phyloP scores from a whole-genome alignment of 163 green algal species.

The Scenedesmus sp. region DNA sequence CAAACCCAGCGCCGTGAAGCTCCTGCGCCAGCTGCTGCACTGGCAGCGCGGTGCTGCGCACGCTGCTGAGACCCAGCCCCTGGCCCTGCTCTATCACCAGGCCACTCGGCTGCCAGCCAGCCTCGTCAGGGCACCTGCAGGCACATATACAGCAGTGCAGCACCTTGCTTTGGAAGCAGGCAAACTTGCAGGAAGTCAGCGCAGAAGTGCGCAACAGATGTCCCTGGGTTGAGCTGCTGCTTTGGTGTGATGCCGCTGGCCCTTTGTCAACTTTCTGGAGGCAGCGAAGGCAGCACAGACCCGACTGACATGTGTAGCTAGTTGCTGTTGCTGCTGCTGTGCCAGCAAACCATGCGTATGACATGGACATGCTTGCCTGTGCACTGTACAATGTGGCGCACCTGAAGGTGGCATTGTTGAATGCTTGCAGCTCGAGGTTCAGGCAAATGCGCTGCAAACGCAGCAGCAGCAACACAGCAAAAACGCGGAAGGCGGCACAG shows the following conservation, averaged over 20 bases:
- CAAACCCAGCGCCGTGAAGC: conserved; percentile 50
- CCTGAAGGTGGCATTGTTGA: conserved; percentile 74
- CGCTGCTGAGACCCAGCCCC: conserved; percentile 8
- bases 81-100: conserved; percentile 49
- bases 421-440: conserved; percentile 65
- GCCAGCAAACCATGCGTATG: no score
- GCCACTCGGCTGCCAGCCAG: conserved; percentile 63
- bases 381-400: background rate
- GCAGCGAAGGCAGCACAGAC: no score
- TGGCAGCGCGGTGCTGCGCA: conserved; percentile 43
- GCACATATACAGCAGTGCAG: background rate
- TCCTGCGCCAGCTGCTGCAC: conserved; percentile 33
- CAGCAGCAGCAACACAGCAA: background rate
- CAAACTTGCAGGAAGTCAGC: no score
- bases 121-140: conserved; percentile 62
- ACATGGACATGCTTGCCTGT: no score
- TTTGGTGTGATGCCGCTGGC: no score
- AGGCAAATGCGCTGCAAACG: conserved; percentile 44
- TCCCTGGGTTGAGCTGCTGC: background rate
- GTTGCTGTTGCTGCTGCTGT: no score
- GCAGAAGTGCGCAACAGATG: background rate
- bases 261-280: no score
- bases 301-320: no score
- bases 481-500: no score
- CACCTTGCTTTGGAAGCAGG: background rate